phyloP scores from a whole-genome alignment of 2,329 filamentous ascomycete genomes.

The Neonectria neomacrospora region DNA sequence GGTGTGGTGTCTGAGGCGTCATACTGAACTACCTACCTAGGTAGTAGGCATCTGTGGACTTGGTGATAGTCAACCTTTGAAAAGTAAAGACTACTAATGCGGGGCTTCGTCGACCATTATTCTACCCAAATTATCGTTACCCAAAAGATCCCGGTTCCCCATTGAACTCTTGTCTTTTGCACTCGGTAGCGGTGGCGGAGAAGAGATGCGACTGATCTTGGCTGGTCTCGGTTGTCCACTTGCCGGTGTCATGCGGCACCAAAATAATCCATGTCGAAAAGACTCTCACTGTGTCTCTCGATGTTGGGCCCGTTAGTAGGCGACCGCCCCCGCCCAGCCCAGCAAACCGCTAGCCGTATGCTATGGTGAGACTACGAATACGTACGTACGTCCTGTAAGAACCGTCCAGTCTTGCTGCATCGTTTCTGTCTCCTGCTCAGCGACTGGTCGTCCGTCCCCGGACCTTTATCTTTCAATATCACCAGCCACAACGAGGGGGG shows the following conservation, averaged over 20 bases:
- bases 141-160: neutral
- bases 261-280: constrained; percentile 20
- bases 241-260: constrained; percentile 21
- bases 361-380: neutral
- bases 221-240: constrained; percentile 18
- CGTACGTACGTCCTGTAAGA: neutral
- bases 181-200: neutral
- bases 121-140: neutral
- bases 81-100: neutral
- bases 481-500: neutral
- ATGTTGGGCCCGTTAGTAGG: constrained; percentile 21
- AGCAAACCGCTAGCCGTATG: neutral
- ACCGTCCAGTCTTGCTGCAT: constrained; percentile 3
- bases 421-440: neutral
- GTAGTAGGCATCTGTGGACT: no score
- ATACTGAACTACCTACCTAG: no score
- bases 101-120: neutral
- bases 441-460: neutral
- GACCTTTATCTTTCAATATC: neutral
- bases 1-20: no score
- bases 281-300: constrained; percentile 17
- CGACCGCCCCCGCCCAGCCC: neutral
- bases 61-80: neutral
- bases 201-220: constrained; percentile 16
- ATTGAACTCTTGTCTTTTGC: neutral